Evolutionary conservation across 306 rosid genomes (phyloP).

Genomic region (Cucumis hystrix): DNA sequence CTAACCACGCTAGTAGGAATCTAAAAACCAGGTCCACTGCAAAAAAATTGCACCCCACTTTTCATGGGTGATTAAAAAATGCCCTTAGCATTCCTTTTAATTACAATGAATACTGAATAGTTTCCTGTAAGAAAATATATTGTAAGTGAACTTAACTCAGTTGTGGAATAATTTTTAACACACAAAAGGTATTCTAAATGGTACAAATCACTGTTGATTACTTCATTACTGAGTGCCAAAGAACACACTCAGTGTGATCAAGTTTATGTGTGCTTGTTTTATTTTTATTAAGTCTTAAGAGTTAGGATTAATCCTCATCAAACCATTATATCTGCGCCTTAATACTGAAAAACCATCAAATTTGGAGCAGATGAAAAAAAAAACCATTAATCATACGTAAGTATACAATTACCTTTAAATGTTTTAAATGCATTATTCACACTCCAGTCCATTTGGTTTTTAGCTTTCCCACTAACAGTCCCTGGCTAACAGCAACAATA

Average conservation of each 20-base stretch:
- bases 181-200: not conserved
- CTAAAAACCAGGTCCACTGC: not conserved
- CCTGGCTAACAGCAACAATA: constrained; percentile 23
- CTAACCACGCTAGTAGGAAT: not conserved
- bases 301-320: no score
- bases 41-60: not conserved
- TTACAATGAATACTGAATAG: not conserved
- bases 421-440: constrained; percentile 40
- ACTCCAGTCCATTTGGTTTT: constrained; percentile 65
- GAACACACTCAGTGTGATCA: not conserved
- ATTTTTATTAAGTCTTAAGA: not conserved
- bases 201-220: not conserved
- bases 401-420: constrained; percentile 42
- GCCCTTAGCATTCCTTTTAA: not conserved
- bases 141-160: not conserved
- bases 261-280: not conserved
- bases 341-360: not conserved
- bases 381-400: not conserved
- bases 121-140: not conserved
- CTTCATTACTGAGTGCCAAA: not conserved
- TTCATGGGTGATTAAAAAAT: not conserved
- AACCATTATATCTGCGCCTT: not conserved
- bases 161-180: not conserved
- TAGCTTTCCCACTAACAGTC: constrained; percentile 21
- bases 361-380: not conserved